These are phyloP conservation scores for Aspergillus piperis DNA, from an alignment of 2,329 filamentous ascomycete species.

Conservation along the genomic window DNA sequence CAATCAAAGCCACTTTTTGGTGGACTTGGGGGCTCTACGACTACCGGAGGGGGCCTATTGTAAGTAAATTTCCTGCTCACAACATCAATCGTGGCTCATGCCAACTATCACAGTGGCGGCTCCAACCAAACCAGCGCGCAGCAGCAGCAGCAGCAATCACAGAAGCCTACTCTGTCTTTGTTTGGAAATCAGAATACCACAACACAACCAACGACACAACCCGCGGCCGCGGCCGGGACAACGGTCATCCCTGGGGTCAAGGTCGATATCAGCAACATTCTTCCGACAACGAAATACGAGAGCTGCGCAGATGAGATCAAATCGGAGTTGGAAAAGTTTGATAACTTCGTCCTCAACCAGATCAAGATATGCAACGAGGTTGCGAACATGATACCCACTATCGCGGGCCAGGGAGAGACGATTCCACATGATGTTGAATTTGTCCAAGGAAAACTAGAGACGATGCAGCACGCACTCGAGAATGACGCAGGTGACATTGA, in stretches of 20 bases:
- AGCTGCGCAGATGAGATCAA: conserved; percentile 83
- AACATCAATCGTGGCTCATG: not conserved
- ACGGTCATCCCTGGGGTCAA: conserved; percentile 66
- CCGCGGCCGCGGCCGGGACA: conserved; percentile 34
- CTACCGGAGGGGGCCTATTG: conserved; percentile 35
- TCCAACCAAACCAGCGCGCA: conserved; percentile 30
- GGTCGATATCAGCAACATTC: conserved; percentile 75
- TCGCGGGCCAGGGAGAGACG: conserved; percentile 64
- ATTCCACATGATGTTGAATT: conserved; percentile 67
- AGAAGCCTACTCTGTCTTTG: conserved; percentile 47
- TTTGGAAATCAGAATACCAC: conserved; percentile 39
- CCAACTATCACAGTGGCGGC: conserved; percentile 21
- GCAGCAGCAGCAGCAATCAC: conserved; percentile 50
- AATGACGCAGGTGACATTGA: conserved; percentile 64
- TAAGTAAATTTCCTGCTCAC: conserved; percentile 25
- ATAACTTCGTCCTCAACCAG: conserved; percentile 77
- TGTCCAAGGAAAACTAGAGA: conserved; percentile 62
- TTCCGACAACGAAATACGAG: conserved; percentile 86
- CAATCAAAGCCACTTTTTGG: conserved; percentile 40
- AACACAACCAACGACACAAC: conserved; percentile 35
- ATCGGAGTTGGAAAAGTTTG: conserved; percentile 72
- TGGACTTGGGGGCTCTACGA: conserved; percentile 31
- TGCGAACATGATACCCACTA: conserved; percentile 67
- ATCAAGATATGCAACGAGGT: conserved; percentile 73
- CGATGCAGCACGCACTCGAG: conserved; percentile 63